A percentile compares a stretch with the other conserved stretches of the same genome.
These are phyloP conservation scores for Diphasiastrum complanatum DNA, from an alignment of 83 land plant genomes.

Conservation along the genomic window DNA sequence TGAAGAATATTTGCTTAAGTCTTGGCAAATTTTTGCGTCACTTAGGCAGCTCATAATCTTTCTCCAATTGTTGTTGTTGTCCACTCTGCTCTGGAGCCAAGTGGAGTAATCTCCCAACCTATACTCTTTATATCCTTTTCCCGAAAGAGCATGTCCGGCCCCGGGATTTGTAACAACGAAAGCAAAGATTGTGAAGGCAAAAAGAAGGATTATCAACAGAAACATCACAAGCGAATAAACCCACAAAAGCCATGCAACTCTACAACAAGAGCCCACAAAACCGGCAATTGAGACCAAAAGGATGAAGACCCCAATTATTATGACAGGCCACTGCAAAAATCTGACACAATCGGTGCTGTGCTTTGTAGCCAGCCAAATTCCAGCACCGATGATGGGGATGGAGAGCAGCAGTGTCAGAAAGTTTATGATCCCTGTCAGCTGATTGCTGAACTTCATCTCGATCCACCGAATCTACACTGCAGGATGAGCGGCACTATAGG, in stretches of 20 bases:
- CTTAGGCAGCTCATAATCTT: conserved; percentile 14
- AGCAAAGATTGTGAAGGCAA: conserved; percentile 19
- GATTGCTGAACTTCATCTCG: conserved; percentile 5
- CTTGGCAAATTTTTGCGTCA: too few relatives aligned
- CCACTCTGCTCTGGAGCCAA: conserved; percentile 11
- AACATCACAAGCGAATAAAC: conserved; percentile 2
- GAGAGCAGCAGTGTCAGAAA: conserved; percentile 11
- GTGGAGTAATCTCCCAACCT: conserved; percentile 12
- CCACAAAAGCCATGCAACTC: conserved; percentile 18
- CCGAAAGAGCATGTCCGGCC: conserved; percentile 9
- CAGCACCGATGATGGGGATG: conserved; percentile 10
- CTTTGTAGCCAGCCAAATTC: conserved; percentile 14
- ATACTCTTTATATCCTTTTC: conserved; percentile 8
- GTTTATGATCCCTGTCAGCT: not conserved
- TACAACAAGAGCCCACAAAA: conserved; percentile 3
- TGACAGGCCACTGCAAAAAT: conserved; percentile 15
- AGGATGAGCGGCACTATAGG: too few relatives aligned
- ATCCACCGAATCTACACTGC: too few relatives aligned
- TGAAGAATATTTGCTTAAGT: too few relatives aligned
- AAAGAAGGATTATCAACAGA: conserved; percentile 14
- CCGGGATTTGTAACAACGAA: conserved; percentile 10
- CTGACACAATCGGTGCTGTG: not conserved
- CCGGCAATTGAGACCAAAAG: conserved; percentile 15
- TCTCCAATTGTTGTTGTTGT: not conserved
- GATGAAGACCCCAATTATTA: conserved; percentile 9